Percentiles rank a stretch among this genome's conserved stretches.
Evolutionary conservation across 2,329 filamentous ascomycete genomes (phyloP).

Genomic region (Claviceps fusiformis): DNA sequence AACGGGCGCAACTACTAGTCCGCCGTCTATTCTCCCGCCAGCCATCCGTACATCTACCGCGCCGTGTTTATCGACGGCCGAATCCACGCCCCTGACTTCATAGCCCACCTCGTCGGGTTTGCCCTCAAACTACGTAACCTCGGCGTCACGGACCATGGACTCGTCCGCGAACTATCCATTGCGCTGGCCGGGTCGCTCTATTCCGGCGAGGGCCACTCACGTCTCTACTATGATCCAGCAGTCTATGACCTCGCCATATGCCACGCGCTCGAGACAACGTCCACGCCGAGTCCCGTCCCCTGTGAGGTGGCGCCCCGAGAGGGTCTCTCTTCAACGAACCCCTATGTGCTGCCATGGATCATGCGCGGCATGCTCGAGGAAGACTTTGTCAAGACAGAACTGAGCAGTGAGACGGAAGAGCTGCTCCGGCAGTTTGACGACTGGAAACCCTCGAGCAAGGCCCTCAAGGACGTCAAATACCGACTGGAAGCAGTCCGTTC

Average conservation of each 20-base stretch:
- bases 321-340: conserved; percentile 49
- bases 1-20: conserved; percentile 33
- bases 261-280: conserved; percentile 60
- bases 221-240: conserved; percentile 77
- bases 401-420: conserved; percentile 62
- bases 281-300: conserved; percentile 26
- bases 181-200: conserved; percentile 87
- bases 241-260: conserved; percentile 71
- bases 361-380: conserved; percentile 91
- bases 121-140: conserved; percentile 87
- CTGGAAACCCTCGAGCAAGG: conserved; percentile 84
- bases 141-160: conserved; percentile 81
- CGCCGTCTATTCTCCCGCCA: conserved; percentile 71
- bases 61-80: conserved; percentile 94
- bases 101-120: conserved; percentile 86
- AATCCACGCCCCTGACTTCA: conserved; percentile 84
- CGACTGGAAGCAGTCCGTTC: conserved; percentile 82
- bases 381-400: conserved; percentile 70
- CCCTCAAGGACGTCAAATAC: conserved; percentile 91
- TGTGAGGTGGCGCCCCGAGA: conserved; percentile 14
- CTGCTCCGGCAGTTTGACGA: conserved; percentile 81
- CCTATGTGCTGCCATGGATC: conserved; percentile 87
- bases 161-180: conserved; percentile 78
- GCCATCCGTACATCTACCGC: conserved; percentile 85
- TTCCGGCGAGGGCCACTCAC: conserved; percentile 81